Conservation (phyloP, 2,329 filamentous ascomycete species). For the Venturia aucupariae region DNA sequence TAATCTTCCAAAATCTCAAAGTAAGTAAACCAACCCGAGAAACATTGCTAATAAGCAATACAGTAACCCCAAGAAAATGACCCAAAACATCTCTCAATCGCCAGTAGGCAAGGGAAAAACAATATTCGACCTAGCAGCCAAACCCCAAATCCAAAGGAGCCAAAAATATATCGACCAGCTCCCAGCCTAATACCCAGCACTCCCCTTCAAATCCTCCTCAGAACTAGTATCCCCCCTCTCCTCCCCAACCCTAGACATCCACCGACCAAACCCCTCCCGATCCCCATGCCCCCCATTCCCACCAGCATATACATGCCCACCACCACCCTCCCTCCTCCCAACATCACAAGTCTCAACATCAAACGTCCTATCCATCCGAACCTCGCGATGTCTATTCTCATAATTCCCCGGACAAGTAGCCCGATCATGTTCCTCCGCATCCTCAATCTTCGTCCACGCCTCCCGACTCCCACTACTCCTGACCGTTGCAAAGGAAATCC, state of each 20-base stretch:
- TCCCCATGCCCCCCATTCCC: neutral
- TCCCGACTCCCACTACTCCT: neutral
- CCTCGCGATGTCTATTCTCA: neutral
- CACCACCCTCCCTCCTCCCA: too few relatives aligned
- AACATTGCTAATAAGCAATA: too few relatives aligned
- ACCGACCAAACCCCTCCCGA: neutral
- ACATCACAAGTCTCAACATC: neutral
- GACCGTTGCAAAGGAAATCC: neutral
- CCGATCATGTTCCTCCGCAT: neutral
- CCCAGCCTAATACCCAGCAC: too few relatives aligned
- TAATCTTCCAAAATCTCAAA: too few relatives aligned
- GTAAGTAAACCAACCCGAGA: too few relatives aligned
- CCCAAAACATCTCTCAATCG: too few relatives aligned
- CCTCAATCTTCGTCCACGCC: neutral
- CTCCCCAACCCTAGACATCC: neutral
- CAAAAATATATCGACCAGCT: too few relatives aligned
- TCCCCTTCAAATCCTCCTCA: neutral
- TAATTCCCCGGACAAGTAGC: neutral
- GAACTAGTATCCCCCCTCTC: neutral
- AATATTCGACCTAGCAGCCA: too few relatives aligned
- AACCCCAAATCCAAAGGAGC: too few relatives aligned
- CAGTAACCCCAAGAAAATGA: too few relatives aligned
- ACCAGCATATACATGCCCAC: too few relatives aligned
- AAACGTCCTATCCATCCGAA: neutral
- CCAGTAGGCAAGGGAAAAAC: too few relatives aligned